Percentiles rank a stretch among this genome's conserved stretches.
phyloP scores from a whole-genome alignment of 176 grass and related monocot genomes.

The Canna indica region DNA sequence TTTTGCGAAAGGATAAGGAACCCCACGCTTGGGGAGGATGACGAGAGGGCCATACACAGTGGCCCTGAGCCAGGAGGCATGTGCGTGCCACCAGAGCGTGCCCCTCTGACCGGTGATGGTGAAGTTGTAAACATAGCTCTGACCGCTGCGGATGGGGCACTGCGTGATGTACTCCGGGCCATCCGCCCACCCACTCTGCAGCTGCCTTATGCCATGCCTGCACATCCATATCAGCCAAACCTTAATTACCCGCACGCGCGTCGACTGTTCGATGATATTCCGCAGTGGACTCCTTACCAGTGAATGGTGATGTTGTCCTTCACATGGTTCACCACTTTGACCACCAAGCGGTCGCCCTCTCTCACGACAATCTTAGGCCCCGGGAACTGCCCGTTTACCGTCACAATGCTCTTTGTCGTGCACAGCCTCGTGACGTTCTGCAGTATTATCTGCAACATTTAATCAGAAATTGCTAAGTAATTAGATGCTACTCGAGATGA shows the following conservation, averaged over 20 bases:
- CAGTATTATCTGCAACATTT: not conserved
- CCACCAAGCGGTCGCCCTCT: conserved; percentile 6
- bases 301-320: conserved; percentile 3
- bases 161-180: conserved; percentile 6
- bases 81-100: conserved; percentile 15
- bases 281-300: not conserved
- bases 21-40: not conserved
- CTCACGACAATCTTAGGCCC: conserved; percentile 14
- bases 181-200: not conserved
- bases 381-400: conserved; percentile 18
- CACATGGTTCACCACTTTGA: conserved; percentile 11
- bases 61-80: conserved; percentile 12
- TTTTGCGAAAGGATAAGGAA: conserved; percentile 8
- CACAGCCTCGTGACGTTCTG: conserved; percentile 13
- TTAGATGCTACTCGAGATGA: not conserved
- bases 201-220: conserved; percentile 9
- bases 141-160: conserved; percentile 9
- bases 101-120: conserved; percentile 1
- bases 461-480: not conserved
- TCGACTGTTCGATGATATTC: too few species aligned
- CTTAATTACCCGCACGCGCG: too few species aligned
- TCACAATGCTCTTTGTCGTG: conserved; percentile 15
- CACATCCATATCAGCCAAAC: not conserved
- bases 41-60: conserved; percentile 4
- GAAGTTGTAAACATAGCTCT: conserved; percentile 17